Percentiles rank a stretch among this genome's conserved stretches.
Conservation (phyloP, 2,329 filamentous ascomycete species). For the Penicillium nordicum region DNA sequence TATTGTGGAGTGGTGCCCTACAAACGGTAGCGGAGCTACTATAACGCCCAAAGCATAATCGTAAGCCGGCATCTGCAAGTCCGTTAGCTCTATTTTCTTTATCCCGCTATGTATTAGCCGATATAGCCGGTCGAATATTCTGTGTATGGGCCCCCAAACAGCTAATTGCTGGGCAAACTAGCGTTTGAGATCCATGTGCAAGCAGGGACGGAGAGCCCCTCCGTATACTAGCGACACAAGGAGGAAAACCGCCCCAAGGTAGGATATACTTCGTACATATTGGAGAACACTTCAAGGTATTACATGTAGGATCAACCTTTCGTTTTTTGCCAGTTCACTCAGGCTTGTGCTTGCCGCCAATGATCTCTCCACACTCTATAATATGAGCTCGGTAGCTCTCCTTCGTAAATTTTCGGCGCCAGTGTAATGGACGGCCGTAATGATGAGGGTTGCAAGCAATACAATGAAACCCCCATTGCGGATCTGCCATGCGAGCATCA, state of each 20-base stretch:
- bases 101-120: not conserved
- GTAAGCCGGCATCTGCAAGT: not conserved
- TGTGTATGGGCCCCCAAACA: not conserved
- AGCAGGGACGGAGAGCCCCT: not conserved
- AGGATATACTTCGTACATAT: not conserved
- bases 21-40: not conserved
- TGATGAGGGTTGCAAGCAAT: too few relatives aligned
- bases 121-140: not conserved
- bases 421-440: too few relatives aligned
- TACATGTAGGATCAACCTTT: not conserved
- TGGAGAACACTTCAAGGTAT: not conserved
- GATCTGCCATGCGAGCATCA: too few relatives aligned
- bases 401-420: too few relatives aligned
- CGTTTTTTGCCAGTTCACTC: too few relatives aligned
- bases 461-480: too few relatives aligned
- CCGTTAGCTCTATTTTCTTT: not conserved
- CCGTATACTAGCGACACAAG: not conserved
- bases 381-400: too few relatives aligned
- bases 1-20: not conserved
- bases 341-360: too few relatives aligned
- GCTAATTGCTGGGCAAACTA: not conserved
- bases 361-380: too few relatives aligned
- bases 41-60: not conserved
- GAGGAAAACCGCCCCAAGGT: not conserved
- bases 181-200: not conserved